phyloP scores from a whole-genome alignment of 2,329 filamentous ascomycete species.

The Parascedosporium putredinis region DNA sequence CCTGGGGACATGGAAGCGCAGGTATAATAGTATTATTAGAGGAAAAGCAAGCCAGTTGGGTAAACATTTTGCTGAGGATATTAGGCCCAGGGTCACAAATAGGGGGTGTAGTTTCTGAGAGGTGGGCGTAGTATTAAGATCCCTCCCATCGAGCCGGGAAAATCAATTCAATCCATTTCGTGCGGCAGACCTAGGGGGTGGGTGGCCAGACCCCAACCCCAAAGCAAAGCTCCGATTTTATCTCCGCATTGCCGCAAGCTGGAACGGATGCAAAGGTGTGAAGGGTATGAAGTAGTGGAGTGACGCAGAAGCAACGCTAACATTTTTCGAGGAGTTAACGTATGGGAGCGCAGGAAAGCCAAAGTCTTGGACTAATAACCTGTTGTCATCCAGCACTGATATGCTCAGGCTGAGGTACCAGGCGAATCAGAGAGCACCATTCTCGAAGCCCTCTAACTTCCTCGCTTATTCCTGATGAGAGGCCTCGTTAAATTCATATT shows the following conservation, averaged over 20 bases:
- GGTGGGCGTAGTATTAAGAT: background rate
- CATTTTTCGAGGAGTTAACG: background rate
- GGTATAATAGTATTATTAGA: background rate
- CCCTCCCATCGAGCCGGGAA: background rate
- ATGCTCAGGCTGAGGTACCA: background rate
- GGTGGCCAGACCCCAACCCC: background rate
- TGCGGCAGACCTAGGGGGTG: too few species aligned
- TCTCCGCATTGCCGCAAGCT: conserved; percentile 1
- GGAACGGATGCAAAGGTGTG: background rate
- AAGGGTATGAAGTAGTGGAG: too few species aligned
- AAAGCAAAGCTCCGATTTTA: conserved; percentile 2
- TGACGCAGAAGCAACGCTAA: background rate
- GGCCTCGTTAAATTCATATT: too few species aligned
- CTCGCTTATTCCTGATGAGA: too few species aligned
- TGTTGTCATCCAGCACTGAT: background rate
- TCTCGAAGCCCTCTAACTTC: too few species aligned
- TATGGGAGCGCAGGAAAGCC: background rate
- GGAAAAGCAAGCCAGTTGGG: background rate
- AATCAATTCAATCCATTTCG: background rate
- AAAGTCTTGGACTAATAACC: conserved; percentile 2
- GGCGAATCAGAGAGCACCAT: background rate
- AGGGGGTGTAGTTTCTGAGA: background rate
- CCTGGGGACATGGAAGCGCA: background rate
- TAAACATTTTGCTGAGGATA: too few species aligned
- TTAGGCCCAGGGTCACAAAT: too few species aligned